Conservation (phyloP, 2,329 filamentous ascomycete genomes). For the Hymenoscyphus scutula region DNA sequence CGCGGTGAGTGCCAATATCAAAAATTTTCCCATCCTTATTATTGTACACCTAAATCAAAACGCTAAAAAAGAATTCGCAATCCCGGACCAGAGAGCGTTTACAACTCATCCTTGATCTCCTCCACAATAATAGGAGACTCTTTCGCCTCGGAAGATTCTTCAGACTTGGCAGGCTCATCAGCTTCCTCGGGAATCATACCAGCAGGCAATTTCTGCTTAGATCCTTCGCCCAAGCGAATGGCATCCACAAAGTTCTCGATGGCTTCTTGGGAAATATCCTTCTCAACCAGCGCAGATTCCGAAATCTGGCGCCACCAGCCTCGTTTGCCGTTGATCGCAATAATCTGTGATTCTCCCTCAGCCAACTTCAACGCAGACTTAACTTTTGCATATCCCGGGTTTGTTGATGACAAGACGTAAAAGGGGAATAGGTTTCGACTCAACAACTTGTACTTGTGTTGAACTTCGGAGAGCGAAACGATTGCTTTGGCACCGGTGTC, state of each 20-base stretch:
- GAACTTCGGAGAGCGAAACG: constrained; percentile 66
- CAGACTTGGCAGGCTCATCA: constrained; percentile 40
- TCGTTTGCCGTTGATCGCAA: constrained; percentile 82
- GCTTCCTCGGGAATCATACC: constrained; percentile 49
- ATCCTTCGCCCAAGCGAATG: constrained; percentile 85
- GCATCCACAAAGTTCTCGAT: constrained; percentile 86
- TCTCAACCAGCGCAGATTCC: constrained; percentile 35
- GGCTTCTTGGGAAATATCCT: constrained; percentile 53
- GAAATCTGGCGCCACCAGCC: constrained; percentile 78
- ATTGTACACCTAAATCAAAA: constrained; percentile 12
- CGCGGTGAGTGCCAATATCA: constrained; percentile 40
- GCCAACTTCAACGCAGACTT: constrained; percentile 61
- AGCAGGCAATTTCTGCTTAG: constrained; percentile 71
- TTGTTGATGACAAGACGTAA: constrained; percentile 66
- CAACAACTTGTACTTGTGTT: constrained; percentile 68
- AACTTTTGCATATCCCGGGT: constrained; percentile 54
- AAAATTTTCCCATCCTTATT: neutral
- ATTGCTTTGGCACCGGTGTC: constrained; percentile 51
- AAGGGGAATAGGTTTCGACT: constrained; percentile 77
- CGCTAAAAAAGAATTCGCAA: constrained; percentile 7
- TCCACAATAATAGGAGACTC: constrained; percentile 17
- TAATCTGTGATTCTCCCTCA: constrained; percentile 59
- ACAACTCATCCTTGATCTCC: constrained; percentile 28
- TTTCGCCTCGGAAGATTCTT: constrained; percentile 40
- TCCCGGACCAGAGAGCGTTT: neutral